Base-by-base conservation (phyloP, 2,329 filamentous ascomycete genomes). In the Talaromyces sp. region DNA sequence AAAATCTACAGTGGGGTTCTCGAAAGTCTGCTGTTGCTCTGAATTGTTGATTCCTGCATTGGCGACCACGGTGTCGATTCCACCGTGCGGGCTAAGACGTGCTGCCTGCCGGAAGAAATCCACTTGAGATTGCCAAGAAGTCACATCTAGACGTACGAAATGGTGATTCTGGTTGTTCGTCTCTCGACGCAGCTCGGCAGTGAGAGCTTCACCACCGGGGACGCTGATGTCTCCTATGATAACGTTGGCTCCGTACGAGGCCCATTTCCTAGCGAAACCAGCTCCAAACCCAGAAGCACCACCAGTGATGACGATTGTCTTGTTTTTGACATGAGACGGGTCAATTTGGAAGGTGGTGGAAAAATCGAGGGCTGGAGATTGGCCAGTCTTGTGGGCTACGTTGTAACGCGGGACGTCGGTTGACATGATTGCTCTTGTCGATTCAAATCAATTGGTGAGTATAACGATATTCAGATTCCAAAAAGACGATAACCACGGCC, bases 211-310 rank as follows among this genome's bases (percentile, higher is more conserved):
- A 26, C 86, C 86, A 10, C 76, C 77, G 19, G 71, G 64, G 60
- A 80, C 77, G 67, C 85, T 82, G 67, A 89, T 75, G 70, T 90
- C 87, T 48, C 85, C 86, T 43, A 89, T 77, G 64, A 88, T 78
- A 53, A 89, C 74, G 64, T 83, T 81, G 1, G 86, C 85, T 21
- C 83, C 84, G 63, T 81, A 75, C 0, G 71, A 67, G 11, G 84
- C 84, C 82, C 83, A 85, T 61, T 77, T 71, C 38, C 76, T 76
- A 41, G 81, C 79, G 67, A 86, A 82, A 21, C 77, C 78, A 11
- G 81, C 80, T 2, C 85, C 85, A 62, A 87, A 79, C 8, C 85
- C 85, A 59, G 83, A 84, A 24, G 86, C 84, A 29, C 83, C 86
- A 52, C 86, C 86, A 0, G 86, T 88, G 65, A 88, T 83, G 61